These are phyloP conservation scores for Nyctanthes arbortristis DNA, from an alignment of 257 asterid genomes.

Conservation along the genomic window DNA sequence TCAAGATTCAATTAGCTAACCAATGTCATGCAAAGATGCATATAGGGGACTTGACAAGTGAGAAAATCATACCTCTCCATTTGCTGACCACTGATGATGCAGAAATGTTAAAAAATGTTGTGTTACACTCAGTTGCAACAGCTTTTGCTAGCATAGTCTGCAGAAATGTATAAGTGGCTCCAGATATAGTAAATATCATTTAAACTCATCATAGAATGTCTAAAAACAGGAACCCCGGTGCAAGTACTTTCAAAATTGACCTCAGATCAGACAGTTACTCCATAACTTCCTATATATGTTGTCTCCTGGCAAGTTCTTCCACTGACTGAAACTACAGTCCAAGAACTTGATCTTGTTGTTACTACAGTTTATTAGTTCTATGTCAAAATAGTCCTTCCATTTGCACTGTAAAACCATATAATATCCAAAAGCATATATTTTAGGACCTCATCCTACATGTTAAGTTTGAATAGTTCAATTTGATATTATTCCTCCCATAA, in stretches of 20 bases:
- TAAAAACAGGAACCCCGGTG: not conserved
- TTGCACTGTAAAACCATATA: too few species aligned
- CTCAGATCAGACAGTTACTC: too few species aligned
- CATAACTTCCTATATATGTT: too few species aligned
- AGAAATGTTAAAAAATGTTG: conserved; percentile 97
- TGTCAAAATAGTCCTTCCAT: not conserved
- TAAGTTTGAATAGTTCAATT: not conserved
- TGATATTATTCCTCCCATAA: not conserved
- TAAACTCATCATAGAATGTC: not conserved
- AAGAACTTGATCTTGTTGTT: not conserved
- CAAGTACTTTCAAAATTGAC: not conserved
- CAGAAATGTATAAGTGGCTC: conserved; percentile 21
- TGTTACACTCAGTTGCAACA: conserved; percentile 99
- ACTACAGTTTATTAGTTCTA: not conserved
- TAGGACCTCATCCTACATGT: not conserved
- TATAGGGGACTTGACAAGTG: not conserved
- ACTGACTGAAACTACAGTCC: not conserved
- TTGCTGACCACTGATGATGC: conserved; percentile 99
- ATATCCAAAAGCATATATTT: not conserved
- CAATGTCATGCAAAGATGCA: conserved; percentile 8
- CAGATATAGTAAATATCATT: not conserved
- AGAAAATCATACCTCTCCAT: conserved; percentile 86
- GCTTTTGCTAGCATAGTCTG: conserved; percentile 99
- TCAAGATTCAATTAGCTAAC: conserved; percentile 6
- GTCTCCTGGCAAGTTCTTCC: too few species aligned